These are phyloP conservation scores for Hypoxylon sp. DNA, from an alignment of 2,329 filamentous ascomycete genomes.

Conservation along the genomic window DNA sequence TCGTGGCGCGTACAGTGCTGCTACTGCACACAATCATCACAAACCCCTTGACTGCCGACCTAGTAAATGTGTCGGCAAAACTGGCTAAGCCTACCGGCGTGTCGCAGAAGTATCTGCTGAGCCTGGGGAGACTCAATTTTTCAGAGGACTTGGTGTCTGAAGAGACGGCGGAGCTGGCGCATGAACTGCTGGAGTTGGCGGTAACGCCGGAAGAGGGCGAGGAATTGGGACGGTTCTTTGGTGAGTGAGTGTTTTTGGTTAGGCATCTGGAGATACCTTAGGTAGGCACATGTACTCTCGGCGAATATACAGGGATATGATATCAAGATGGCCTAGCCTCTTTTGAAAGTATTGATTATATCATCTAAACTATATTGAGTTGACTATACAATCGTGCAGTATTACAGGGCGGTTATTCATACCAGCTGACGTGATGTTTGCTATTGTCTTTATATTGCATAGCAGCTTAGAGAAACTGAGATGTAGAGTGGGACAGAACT, in stretches of 20 bases:
- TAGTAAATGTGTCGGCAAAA: constrained; percentile 77
- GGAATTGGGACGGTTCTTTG: constrained; percentile 58
- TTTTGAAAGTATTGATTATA: neutral
- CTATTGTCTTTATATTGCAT: neutral
- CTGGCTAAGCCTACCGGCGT: constrained; percentile 78
- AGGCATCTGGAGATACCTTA: constrained; percentile 22
- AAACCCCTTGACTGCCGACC: constrained; percentile 61
- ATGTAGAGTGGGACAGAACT: too few species aligned
- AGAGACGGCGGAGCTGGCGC: constrained; percentile 85
- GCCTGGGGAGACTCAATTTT: constrained; percentile 87
- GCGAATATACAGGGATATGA: constrained; percentile 4
- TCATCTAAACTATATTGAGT: neutral
- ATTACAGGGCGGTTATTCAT: neutral
- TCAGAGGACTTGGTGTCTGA: constrained; percentile 83
- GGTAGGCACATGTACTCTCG: neutral
- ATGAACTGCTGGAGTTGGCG: constrained; percentile 83
- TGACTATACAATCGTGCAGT: neutral
- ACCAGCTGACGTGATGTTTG: neutral
- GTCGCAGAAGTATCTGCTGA: constrained; percentile 85
- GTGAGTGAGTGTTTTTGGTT: constrained; percentile 44
- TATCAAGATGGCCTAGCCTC: neutral
- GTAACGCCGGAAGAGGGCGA: constrained; percentile 81
- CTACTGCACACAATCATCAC: constrained; percentile 69
- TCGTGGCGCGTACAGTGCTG: constrained; percentile 65
- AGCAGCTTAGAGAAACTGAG: too few species aligned